Conservation (phyloP, 352 stramenopile genomes). For the Vaucheria bursata region DNA sequence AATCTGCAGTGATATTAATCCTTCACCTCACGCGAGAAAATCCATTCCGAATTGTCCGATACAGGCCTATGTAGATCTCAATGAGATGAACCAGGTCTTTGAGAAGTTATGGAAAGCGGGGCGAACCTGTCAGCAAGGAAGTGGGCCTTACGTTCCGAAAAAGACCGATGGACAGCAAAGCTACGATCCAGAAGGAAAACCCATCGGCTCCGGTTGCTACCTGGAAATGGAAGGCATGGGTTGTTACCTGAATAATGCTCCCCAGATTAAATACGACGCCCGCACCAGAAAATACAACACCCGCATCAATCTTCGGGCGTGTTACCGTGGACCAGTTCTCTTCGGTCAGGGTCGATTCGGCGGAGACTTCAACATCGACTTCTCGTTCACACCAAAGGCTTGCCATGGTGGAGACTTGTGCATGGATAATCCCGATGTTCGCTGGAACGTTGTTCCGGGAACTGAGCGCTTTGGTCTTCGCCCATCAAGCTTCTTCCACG, state of each 20-base stretch:
- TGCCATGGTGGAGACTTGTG: not conserved
- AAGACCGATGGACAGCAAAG: not conserved
- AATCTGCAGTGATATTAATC: not conserved
- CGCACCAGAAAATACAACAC: not conserved
- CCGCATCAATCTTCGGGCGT: not conserved
- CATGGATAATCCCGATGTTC: not conserved
- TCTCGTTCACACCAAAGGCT: not conserved
- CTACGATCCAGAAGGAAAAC: not conserved
- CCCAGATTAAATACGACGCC: not conserved
- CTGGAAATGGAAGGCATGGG: not conserved
- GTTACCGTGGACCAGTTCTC: not conserved
- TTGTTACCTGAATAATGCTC: not conserved
- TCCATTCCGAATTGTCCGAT: not conserved
- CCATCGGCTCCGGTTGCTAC: not conserved
- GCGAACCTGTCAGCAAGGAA: not conserved
- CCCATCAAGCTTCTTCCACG: not conserved
- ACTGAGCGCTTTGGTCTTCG: not conserved
- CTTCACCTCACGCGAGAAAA: not conserved
- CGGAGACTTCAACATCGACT: constrained; percentile 1
- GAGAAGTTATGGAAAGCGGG: not conserved
- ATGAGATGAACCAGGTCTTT: not conserved
- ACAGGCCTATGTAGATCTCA: not conserved
- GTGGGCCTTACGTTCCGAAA: not conserved
- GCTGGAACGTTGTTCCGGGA: not conserved
- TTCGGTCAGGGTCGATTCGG: not conserved